Conservation (phyloP, 2,329 filamentous ascomycete genomes). For the Colletotrichum coccodes region DNA sequence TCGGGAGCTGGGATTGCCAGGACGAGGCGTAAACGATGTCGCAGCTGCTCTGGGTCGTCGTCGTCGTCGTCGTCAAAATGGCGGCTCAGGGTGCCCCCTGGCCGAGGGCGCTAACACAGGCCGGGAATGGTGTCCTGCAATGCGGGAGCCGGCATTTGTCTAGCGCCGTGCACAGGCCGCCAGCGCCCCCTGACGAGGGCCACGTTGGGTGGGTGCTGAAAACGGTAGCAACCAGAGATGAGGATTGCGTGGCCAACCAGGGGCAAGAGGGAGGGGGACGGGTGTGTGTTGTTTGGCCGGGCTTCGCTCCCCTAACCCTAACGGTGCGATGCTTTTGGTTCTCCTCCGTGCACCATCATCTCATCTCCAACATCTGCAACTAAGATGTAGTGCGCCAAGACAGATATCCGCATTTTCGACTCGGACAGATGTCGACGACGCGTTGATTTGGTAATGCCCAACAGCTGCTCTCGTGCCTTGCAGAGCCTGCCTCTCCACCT, state of each 20-base stretch:
- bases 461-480: not conserved
- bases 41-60: not conserved
- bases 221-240: constrained; percentile 15
- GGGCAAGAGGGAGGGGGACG: not conserved
- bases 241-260: constrained; percentile 27
- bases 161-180: constrained; percentile 5
- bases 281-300: too few relatives aligned
- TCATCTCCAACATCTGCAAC: too few relatives aligned
- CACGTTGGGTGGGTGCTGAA: constrained; percentile 6
- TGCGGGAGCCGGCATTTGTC: constrained; percentile 14
- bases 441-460: too few relatives aligned
- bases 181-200: not conserved
- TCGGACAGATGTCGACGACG: too few relatives aligned
- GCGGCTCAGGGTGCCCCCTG: constrained; percentile 18
- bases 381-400: too few relatives aligned
- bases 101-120: not conserved
- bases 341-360: not conserved
- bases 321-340: not conserved
- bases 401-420: too few relatives aligned
- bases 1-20: not conserved
- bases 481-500: too few relatives aligned
- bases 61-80: constrained; percentile 9
- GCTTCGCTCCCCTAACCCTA: too few relatives aligned
- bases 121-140: constrained; percentile 7
- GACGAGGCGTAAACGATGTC: constrained; percentile 4